A percentile compares a stretch with the other conserved stretches of the same genome.
phyloP scores from a whole-genome alignment of 148 eudicot species.

The Rhododendron molle region DNA sequence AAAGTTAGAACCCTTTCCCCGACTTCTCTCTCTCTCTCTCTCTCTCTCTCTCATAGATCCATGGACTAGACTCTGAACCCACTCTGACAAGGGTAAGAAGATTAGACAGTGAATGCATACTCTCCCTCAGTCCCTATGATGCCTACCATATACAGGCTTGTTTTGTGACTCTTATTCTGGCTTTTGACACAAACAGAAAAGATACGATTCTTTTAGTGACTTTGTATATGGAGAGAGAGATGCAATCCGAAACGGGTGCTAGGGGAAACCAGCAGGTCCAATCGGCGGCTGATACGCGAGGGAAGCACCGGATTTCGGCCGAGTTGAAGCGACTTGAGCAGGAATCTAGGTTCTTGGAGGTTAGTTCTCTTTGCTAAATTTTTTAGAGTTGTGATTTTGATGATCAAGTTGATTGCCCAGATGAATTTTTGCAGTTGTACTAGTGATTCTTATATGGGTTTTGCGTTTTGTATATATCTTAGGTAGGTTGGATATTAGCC shows the following conservation, averaged over 20 bases:
- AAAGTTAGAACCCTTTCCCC: neutral
- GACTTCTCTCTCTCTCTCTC: neutral
- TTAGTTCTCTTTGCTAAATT: too few relatives aligned
- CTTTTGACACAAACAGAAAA: neutral
- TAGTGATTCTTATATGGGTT: too few relatives aligned
- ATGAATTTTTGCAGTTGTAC: too few relatives aligned
- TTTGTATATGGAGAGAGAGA: conserved; percentile 8
- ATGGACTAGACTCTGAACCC: neutral
- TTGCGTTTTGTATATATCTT: neutral
- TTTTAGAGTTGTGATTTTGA: neutral
- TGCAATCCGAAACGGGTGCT: conserved; percentile 28
- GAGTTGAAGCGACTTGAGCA: conserved; percentile 84
- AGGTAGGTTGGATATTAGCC: neutral
- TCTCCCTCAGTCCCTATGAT: neutral
- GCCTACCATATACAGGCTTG: neutral
- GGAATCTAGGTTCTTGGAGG: conserved; percentile 17
- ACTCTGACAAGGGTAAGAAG: neutral
- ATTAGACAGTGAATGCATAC: neutral
- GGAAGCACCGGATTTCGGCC: conserved; percentile 79
- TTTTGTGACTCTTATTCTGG: neutral
- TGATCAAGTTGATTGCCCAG: neutral
- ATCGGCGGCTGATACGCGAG: conserved; percentile 52
- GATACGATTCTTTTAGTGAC: neutral
- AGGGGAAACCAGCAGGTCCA: conserved; percentile 33
- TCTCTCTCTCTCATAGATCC: neutral